phyloP scores from a whole-genome alignment of 2,329 filamentous ascomycete genomes.

The Exophiala alcalophila region DNA sequence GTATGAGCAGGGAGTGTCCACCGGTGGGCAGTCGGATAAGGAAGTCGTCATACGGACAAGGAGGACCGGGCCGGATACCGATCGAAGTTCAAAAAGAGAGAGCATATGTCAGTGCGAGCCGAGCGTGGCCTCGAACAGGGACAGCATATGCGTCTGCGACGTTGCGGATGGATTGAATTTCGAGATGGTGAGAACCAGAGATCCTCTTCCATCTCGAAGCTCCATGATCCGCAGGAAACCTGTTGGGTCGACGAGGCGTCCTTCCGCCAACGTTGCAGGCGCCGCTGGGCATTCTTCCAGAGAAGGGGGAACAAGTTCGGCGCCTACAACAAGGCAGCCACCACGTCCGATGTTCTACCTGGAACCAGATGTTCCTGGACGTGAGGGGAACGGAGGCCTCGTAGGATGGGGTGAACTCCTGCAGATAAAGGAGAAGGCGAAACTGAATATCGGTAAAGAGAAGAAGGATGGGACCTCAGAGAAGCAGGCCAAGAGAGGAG shows the following conservation, averaged over 20 bases:
- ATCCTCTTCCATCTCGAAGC: too few species aligned
- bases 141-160: slow-evolving; percentile 9
- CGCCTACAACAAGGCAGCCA: not conserved
- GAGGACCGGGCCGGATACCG: not conserved
- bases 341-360: slow-evolving; percentile 38
- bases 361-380: slow-evolving; percentile 41
- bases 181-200: too few species aligned
- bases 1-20: not conserved
- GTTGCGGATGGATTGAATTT: not conserved
- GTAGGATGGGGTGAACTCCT: slow-evolving; percentile 46
- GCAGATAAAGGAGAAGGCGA: slow-evolving; percentile 38
- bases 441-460: not conserved
- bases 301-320: not conserved
- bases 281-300: not conserved
- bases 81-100: not conserved
- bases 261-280: too few species aligned
- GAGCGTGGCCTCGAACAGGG: not conserved
- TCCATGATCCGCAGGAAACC: too few species aligned
- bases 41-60: not conserved
- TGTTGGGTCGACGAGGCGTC: too few species aligned
- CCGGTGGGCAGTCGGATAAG: slow-evolving; percentile 2
- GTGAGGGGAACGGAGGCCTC: slow-evolving; percentile 45
- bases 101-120: not conserved
- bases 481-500: not conserved
- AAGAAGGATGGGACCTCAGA: not conserved